phyloP scores from a whole-genome alignment of 2,329 filamentous ascomycete genomes.

The Arthrocladium fulminans region DNA sequence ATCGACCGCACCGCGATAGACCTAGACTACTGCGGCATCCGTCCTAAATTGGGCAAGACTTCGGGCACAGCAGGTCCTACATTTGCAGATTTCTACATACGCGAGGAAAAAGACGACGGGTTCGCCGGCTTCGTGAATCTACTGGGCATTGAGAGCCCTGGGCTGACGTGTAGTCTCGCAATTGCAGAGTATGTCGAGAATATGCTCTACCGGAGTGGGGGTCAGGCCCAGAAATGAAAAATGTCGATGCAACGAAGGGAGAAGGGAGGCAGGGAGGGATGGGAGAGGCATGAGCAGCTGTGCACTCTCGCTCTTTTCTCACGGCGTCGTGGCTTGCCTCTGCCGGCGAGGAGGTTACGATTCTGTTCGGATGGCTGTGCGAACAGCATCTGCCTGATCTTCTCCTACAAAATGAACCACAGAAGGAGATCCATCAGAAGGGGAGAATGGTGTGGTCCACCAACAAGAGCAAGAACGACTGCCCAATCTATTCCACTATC shows the following conservation, averaged over 20 bases:
- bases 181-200: conserved; percentile 68
- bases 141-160: conserved; percentile 86
- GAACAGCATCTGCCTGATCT: too few species aligned
- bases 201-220: conserved; percentile 39
- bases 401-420: too few species aligned
- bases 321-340: too few species aligned
- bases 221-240: conserved; percentile 2
- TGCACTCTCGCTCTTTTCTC: too few species aligned
- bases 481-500: too few species aligned
- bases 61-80: conserved; percentile 46
- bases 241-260: conserved; percentile 5
- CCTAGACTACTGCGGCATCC: conserved; percentile 83
- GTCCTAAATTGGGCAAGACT: conserved; percentile 67
- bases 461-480: too few species aligned
- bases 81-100: conserved; percentile 78
- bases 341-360: too few species aligned
- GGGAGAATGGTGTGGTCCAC: too few species aligned
- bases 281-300: not conserved
- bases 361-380: too few species aligned
- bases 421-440: too few species aligned
- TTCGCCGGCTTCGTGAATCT: conserved; percentile 80
- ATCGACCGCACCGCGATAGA: conserved; percentile 58
- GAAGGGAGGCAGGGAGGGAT: conserved; percentile 5
- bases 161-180: conserved; percentile 75
- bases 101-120: conserved; percentile 61